A percentile compares a stretch with the other conserved stretches of the same genome.
phyloP scores from a whole-genome alignment of 2,329 filamentous ascomycete genomes.

The Fusarium hostae region DNA sequence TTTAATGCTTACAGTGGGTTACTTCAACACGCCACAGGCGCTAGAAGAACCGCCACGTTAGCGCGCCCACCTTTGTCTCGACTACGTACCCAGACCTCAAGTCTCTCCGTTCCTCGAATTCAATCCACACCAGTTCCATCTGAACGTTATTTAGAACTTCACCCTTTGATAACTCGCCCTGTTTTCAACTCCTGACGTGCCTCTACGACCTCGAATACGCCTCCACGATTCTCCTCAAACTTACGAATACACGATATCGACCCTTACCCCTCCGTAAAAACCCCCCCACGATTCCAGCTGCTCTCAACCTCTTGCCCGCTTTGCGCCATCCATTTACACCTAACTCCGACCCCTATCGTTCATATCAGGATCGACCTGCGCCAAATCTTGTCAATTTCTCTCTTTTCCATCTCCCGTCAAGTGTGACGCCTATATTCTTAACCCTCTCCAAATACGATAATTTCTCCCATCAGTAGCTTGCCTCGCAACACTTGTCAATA shows the following conservation, averaged over 20 bases:
- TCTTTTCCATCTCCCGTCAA: not conserved
- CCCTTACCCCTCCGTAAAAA: not conserved
- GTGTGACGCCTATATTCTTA: not conserved
- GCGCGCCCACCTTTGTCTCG: slow-evolving; percentile 19
- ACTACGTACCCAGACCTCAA: slow-evolving; percentile 13
- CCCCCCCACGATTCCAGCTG: not conserved
- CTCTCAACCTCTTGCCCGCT: slow-evolving; percentile 15
- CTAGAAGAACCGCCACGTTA: slow-evolving; percentile 42
- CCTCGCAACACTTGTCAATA: not conserved
- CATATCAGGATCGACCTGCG: slow-evolving; percentile 1
- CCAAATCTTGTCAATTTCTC: not conserved
- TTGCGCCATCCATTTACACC: slow-evolving; percentile 27
- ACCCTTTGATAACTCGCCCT: slow-evolving; percentile 7
- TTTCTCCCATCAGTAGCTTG: slow-evolving; percentile 8
- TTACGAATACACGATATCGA: not conserved
- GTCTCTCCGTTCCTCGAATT: slow-evolving; percentile 33
- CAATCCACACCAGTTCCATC: slow-evolving; percentile 12
- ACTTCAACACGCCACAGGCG: slow-evolving; percentile 35
- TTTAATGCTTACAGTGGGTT: slow-evolving; percentile 29
- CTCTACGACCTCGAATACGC: not conserved
- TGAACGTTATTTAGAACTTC: slow-evolving; percentile 30
- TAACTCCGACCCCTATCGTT: slow-evolving; percentile 18
- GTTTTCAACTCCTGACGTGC: slow-evolving; percentile 1
- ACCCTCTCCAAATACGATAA: not conserved
- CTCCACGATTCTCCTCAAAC: not conserved